Conservation (phyloP, 768 basidiomycete species). For the Tulasnella sp. region DNA sequence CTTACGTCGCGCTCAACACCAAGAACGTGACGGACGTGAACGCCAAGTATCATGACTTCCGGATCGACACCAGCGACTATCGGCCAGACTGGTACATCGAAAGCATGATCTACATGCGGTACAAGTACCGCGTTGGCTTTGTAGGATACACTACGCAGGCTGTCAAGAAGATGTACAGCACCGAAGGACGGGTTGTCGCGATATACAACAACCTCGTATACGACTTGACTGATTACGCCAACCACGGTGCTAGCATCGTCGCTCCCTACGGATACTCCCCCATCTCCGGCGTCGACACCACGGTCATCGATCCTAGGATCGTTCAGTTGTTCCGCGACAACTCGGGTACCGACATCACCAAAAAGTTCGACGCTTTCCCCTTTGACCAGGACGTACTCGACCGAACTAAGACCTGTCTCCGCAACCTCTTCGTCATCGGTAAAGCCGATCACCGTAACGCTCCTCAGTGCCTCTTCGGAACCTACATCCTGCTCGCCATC, state of each 20-base stretch:
- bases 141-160: constrained; percentile 66
- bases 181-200: constrained; percentile 50
- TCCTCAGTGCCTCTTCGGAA: constrained; percentile 82
- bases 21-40: constrained; percentile 58
- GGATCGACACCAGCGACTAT: constrained; percentile 67
- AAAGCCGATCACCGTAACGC: constrained; percentile 88
- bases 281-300: constrained; percentile 34
- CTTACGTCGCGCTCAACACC: constrained; percentile 67
- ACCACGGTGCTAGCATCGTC: constrained; percentile 45
- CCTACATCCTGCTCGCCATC: constrained; percentile 79
- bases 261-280: constrained; percentile 29
- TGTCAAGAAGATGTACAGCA: constrained; percentile 42
- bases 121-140: constrained; percentile 78
- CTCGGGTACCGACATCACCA: constrained; percentile 74
- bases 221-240: constrained; percentile 74
- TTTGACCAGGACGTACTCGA: constrained; percentile 50
- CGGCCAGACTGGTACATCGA: constrained; percentile 99
- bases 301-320: constrained; percentile 65
- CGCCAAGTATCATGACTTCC: constrained; percentile 87
- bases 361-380: constrained; percentile 44
- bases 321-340: constrained; percentile 64
- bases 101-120: constrained; percentile 87
- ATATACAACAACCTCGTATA: constrained; percentile 82
- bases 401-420: constrained; percentile 75
- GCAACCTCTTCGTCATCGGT: constrained; percentile 87